Base-by-base conservation (phyloP, 148 eudicot genomes). In the Vaccinium darrowii region DNA sequence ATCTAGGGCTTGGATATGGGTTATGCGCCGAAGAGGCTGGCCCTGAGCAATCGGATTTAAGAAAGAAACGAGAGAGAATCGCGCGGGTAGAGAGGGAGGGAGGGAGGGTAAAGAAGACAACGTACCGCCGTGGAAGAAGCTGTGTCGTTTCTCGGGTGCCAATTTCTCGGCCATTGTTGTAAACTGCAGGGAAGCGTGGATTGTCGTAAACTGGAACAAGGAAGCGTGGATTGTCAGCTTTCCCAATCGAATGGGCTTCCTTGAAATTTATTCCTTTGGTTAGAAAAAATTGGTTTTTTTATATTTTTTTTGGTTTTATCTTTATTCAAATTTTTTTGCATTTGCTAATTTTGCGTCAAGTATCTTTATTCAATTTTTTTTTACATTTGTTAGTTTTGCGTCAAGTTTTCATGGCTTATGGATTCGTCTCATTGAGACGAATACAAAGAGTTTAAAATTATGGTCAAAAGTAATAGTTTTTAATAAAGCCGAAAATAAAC, bases 121-220 rank as follows among this genome's bases (percentile, higher is more conserved):
- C 80, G 16, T 92, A 96, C 99, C 92, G 60, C 90, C 93, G 87
- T 96, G 99, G 80, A 89, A 69, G 88, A 94, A 96, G 82, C 90
- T 82, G 88, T 96, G 98, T 8, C 94, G 96, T 77, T 91, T 91
- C 78, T 94, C 98, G 4, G 99, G 98, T 65, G 95, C 98, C 80
- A 96, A 87, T 89, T 94, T 94, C 65, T 96, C 98, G 36, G 97
- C 94, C 98, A 94, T 96, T 69, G 74, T 27, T 69, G 14, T 16
- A 12, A 5, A 13, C 39, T 69, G 7, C 36, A 27, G 27, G 43
- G 74, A 69, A 69, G 43, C 74, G 50, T 73, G n/a, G 77, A 36
- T 73, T 73, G 77, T 18, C 77, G 14, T 16, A 12, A 5, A 13
- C 39, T 69, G 7, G n/a, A n/a, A n/a, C 36, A 27, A 13, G 43